These are phyloP conservation scores for Pseudogymnoascus sp. DNA, from an alignment of 2,329 filamentous ascomycete genomes.

Conservation along the genomic window DNA sequence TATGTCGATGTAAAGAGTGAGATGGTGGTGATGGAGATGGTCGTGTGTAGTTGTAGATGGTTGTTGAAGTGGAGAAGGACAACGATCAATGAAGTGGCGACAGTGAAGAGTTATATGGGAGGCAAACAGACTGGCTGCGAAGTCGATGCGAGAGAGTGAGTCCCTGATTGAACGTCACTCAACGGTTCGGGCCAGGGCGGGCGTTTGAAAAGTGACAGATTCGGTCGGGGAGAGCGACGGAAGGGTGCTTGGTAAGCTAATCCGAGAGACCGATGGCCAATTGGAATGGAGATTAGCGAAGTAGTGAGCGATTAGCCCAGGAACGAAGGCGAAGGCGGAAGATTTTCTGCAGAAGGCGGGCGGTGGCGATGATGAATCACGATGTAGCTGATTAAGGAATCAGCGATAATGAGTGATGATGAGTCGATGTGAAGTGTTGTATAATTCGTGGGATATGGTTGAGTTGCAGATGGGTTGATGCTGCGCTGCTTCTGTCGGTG, in stretches of 20 bases:
- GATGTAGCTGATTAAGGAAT: background rate
- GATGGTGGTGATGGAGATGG: background rate
- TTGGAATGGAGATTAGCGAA: background rate
- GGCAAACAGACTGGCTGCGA: constrained; percentile 4
- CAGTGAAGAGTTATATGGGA: background rate
- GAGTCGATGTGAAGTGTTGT: background rate
- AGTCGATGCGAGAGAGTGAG: background rate
- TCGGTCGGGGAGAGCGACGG: constrained; percentile 2
- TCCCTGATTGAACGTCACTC: constrained; percentile 5
- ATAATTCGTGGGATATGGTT: background rate
- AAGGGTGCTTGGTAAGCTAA: constrained; percentile 5
- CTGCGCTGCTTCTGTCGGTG: background rate
- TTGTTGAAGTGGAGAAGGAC: background rate
- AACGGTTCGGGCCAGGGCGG: constrained; percentile 4
- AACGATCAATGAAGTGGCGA: constrained; percentile 1
- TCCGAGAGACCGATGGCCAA: background rate
- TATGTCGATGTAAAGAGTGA: background rate
- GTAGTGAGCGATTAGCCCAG: constrained; percentile 1
- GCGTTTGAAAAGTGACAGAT: constrained; percentile 5
- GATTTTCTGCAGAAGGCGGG: background rate
- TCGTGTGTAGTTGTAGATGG: constrained; percentile 1
- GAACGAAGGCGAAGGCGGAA: constrained; percentile 1
- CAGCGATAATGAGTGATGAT: background rate
- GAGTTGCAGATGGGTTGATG: background rate
- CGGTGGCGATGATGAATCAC: constrained; percentile 1